Base-by-base conservation (phyloP, 1,284 basidiomycete species). In the Moniliophthora roreri region DNA sequence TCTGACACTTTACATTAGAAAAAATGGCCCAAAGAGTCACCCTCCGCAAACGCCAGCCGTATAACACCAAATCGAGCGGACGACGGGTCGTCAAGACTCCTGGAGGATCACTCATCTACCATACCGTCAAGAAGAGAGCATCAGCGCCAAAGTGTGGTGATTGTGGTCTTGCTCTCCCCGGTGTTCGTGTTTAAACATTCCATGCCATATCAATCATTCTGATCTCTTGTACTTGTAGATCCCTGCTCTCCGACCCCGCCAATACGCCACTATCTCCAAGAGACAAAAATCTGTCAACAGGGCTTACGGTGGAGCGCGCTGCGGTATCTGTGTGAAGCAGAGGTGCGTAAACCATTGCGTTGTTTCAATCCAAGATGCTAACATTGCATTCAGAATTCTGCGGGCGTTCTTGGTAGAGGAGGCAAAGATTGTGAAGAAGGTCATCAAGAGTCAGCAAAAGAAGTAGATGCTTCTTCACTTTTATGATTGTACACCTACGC, bases 351-450 rank as follows among this genome's bases (percentile, higher is more conserved):
- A 16, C 10, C 15, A 35, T 11, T 36, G 47, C 48, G 21, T 47
- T n/a, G n/a, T n/a, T n/a, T n/a, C 40, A 24, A 20, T 34, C 16
- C 28, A 15, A n/a, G 34, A 54, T 37, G 50, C 21, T 37, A 26
- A 51, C 35, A n/a, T 46, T 10, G 41, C 13, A 18, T 18, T 0
- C 50, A 96, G 96, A 64, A 95, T 99, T 68, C 89, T 99, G 68
- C 93, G 97, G 58, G 95, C 97, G 60, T 99, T 99, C 88, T 79
- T 99, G 60, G 93, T 99, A 54, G 97, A 99, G 82, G 95, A 99
- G 82, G 96, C 96, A 48, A 99, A 98, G 85, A 98, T 99, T 66
- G 96, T 99, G 71, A 99, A 99, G 89, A 91, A 87, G 78, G 95
- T 99, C 62, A 93, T 98, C 82, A 98, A 98, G 84, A 89, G 89